Percentiles rank a stretch among this genome's conserved stretches.
Conservation (phyloP, 345 rosid species). For the Theobroma cacao region DNA sequence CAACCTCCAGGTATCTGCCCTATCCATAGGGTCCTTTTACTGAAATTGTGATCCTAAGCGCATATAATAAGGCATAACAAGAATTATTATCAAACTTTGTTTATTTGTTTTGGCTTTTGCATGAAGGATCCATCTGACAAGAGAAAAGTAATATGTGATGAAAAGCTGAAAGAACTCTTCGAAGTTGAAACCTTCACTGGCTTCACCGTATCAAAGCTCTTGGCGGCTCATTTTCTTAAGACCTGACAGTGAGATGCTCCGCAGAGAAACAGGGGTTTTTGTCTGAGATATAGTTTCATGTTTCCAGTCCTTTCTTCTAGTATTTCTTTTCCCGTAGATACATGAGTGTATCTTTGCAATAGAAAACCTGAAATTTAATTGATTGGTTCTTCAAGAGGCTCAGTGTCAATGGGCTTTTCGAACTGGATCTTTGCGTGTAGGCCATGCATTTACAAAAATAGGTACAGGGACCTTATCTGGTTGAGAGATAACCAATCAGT, state of each 20-base stretch:
- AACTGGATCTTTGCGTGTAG: background rate
- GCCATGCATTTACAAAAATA: background rate
- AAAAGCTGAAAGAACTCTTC: conserved; percentile 54
- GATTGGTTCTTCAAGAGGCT: background rate
- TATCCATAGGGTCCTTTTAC: background rate
- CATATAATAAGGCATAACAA: too few species aligned
- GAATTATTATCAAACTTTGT: background rate
- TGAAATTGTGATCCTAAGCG: background rate
- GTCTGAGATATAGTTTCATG: background rate
- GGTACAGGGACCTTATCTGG: too few species aligned
- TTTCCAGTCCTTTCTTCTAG: background rate
- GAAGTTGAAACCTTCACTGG: conserved; percentile 46
- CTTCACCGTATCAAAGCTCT: conserved; percentile 48
- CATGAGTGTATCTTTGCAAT: background rate
- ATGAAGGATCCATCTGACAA: conserved; percentile 52
- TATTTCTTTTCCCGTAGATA: background rate
- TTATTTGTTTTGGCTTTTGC: conserved; percentile 16
- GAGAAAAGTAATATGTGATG: conserved; percentile 45
- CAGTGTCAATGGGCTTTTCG: background rate
- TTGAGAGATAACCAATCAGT: too few species aligned
- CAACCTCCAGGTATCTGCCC: conserved; percentile 40
- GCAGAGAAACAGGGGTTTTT: conserved; percentile 22
- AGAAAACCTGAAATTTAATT: conserved; percentile 12
- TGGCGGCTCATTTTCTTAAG: conserved; percentile 42
- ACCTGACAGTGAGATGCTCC: conserved; percentile 24